Evolutionary conservation across 75 land plant genomes (phyloP).

Genomic region (Selaginella moellendorffii): DNA sequence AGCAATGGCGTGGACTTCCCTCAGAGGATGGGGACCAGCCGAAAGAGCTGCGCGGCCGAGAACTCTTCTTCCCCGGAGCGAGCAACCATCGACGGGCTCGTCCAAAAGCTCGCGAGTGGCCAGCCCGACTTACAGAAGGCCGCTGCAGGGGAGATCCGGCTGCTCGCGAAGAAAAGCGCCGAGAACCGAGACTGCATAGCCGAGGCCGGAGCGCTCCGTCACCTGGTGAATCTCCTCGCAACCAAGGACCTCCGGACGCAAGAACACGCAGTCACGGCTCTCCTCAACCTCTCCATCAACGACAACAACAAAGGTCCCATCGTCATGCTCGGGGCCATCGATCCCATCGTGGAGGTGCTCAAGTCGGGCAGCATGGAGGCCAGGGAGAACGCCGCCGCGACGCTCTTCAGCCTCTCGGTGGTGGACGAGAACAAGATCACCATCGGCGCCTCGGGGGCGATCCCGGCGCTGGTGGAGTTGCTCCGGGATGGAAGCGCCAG

Average conservation of each 20-base stretch:
- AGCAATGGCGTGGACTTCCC: conserved; percentile 71
- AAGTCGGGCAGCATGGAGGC: conserved; percentile 9
- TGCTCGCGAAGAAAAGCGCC: conserved; percentile 66
- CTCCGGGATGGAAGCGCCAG: background rate
- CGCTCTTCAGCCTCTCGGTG: conserved; percentile 3
- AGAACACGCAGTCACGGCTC: conserved; percentile 11
- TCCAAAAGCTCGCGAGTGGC: conserved; percentile 44
- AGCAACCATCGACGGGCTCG: conserved; percentile 46
- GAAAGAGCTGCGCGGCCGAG: background rate
- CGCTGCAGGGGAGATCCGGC: conserved; percentile 80
- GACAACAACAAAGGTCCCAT: conserved; percentile 5
- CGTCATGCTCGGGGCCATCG: conserved; percentile 1
- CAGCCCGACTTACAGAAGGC: conserved; percentile 52
- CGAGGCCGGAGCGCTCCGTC: conserved; percentile 88
- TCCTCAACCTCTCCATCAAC: background rate
- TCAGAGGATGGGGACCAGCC: conserved; percentile 22
- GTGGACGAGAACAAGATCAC: conserved; percentile 5
- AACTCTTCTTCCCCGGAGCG: conserved; percentile 30
- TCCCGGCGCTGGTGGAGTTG: conserved; percentile 6
- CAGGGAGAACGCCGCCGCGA: conserved; percentile 9
- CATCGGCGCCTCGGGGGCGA: background rate
- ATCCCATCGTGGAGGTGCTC: conserved; percentile 8
- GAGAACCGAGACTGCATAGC: conserved; percentile 79
- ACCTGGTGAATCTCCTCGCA: conserved; percentile 48
- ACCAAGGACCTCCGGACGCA: conserved; percentile 12